phyloP scores from a whole-genome alignment of 2,329 filamentous ascomycete species.

The Emergomyces orientalis region DNA sequence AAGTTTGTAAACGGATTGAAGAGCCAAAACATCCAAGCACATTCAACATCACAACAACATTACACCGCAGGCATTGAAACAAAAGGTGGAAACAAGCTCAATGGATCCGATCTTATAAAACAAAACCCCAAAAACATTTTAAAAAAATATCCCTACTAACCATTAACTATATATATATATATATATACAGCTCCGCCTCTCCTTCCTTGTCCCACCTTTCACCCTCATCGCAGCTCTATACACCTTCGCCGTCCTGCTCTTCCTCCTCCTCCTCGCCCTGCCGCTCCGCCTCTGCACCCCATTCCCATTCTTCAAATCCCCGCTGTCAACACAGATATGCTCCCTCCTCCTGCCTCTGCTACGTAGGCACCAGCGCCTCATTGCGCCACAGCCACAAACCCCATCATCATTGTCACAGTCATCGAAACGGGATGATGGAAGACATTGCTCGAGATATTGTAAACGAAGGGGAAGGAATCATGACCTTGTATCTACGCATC shows the following conservation, averaged over 20 bases:
- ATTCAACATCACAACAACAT: too few relatives aligned
- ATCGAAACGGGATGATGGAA: not conserved
- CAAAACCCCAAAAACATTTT: too few relatives aligned
- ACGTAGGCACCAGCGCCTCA: slow-evolving; percentile 37
- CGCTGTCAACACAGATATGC: slow-evolving; percentile 43
- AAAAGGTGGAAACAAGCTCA: not conserved
- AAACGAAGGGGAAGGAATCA: not conserved
- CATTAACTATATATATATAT: too few relatives aligned
- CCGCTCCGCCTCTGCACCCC: slow-evolving; percentile 47
- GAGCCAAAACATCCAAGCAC: too few relatives aligned
- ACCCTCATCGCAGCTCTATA: slow-evolving; percentile 47
- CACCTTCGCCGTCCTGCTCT: slow-evolving; percentile 40
- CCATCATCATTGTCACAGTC: not conserved
- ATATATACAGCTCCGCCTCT: slow-evolving; percentile 22
- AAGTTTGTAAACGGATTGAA: too few relatives aligned
- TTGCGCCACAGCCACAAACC: slow-evolving; percentile 9
- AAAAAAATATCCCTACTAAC: not conserved
- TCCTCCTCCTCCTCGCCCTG: slow-evolving; percentile 43
- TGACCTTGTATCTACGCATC: not conserved
- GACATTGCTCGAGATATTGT: not conserved
- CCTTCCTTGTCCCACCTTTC: slow-evolving; percentile 42
- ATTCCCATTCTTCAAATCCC: slow-evolving; percentile 31
- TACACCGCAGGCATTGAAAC: not conserved
- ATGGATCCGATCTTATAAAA: not conserved
- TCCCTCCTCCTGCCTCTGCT: slow-evolving; percentile 46